Conservation (phyloP, 2,329 filamentous ascomycete species). For the Sarocladiaceae sp. region DNA sequence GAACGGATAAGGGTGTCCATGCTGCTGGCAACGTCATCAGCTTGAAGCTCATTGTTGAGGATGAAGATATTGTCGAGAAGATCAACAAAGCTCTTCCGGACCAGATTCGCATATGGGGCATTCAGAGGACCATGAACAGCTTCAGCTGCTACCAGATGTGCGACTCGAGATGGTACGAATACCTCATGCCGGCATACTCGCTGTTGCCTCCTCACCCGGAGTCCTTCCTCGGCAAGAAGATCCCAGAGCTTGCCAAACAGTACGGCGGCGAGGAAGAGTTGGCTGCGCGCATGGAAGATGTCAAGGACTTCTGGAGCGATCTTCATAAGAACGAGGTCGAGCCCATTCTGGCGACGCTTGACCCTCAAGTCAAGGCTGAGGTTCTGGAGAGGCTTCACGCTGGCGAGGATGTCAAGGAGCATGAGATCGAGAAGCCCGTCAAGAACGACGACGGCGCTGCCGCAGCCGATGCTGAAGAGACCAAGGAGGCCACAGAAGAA, state of each 20-base stretch:
- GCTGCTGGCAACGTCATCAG: conserved; percentile 94
- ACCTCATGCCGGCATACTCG: conserved; percentile 88
- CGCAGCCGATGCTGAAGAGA: conserved; percentile 10
- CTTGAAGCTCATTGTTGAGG: conserved; percentile 92
- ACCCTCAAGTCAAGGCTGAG: conserved; percentile 57
- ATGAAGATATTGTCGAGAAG: conserved; percentile 78
- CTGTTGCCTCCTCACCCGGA: conserved; percentile 89
- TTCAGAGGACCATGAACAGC: conserved; percentile 80
- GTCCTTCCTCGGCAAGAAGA: conserved; percentile 77
- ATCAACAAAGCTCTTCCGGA: conserved; percentile 82
- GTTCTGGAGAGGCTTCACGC: conserved; percentile 60
- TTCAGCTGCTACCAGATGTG: conserved; percentile 96
- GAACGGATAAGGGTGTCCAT: conserved; percentile 97
- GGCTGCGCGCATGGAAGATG: conserved; percentile 67
- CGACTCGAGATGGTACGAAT: conserved; percentile 96
- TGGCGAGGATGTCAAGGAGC: conserved; percentile 16
- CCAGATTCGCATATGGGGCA: conserved; percentile 94
- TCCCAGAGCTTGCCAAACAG: conserved; percentile 74
- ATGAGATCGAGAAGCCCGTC: conserved; percentile 19
- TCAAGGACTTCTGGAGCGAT: conserved; percentile 75
- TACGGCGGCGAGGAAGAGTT: conserved; percentile 68
- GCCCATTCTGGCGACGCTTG: conserved; percentile 59
- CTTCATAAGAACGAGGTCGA: conserved; percentile 79
- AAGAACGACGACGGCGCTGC: conserved; percentile 17
- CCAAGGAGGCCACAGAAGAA: conserved; percentile 18